Evolutionary conservation across 495 filamentous ascomycete species (phyloP), one percentile per base, ranked within the genome.

Genomic region (Podospora australis): DNA sequence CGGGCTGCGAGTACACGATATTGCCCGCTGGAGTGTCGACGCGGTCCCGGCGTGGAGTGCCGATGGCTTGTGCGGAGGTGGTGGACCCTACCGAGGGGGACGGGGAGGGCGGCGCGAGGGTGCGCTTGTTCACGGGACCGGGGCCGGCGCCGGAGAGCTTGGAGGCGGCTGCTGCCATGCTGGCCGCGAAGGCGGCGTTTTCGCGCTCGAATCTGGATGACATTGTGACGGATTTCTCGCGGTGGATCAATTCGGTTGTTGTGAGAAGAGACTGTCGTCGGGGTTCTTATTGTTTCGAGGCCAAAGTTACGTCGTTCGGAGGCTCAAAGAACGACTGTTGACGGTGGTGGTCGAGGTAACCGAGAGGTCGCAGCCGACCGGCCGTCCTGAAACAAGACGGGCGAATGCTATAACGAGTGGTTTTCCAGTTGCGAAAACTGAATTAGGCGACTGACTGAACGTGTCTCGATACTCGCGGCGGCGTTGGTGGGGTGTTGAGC

Each of bases 1-100:
- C 74, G 11, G 89, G 87, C 64, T 91, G 88, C 9, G 87, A 89
- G 65, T 83, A 89, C 52, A 85, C 80, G 44, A 81, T 71, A 43
- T 43, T 58, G 44, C 25, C 29, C 16, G 32, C 44, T 13, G 57
- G 50, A 10, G 49, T 52, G 66, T 84, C 85, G 49, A 76, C 77
- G 47, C 62, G 57, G 45, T 66, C 63, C 44, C 75, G 81, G 46
- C 58, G 68, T 32, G 56, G 66, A 47, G 48, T 56, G 14, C 56
- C 62, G 40, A 60, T 67, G 34, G 70, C 70, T 24, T 66, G 66
- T 2, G 67, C 71, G 0, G 76, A 78, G 6, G 74, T 67, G 8
- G 66, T 70, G 6, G 73, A 72, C 21, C 69, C 67, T 49, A 72
- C 49, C n/a, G 69, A 65, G 7, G 69, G 66, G 8, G 70, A 64